Conservation (phyloP, 2,329 filamentous ascomycete genomes). For the Penicillium sp. region DNA sequence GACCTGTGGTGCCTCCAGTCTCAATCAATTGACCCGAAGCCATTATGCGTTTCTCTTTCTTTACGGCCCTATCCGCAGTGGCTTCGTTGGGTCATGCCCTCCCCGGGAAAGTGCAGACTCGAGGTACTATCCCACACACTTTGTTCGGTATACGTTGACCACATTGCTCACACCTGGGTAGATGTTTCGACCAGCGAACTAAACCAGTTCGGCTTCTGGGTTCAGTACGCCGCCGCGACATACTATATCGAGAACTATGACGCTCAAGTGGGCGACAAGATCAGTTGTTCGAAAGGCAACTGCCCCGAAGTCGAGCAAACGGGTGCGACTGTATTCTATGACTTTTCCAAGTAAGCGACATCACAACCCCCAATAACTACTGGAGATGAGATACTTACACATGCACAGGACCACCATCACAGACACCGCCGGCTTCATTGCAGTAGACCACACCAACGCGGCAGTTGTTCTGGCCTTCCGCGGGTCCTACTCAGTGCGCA, state of each 20-base stretch:
- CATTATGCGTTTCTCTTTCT: slow-evolving; percentile 12
- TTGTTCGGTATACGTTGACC: not conserved
- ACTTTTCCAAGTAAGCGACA: slow-evolving; percentile 40
- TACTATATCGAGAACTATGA: slow-evolving; percentile 44
- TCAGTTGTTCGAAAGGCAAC: slow-evolving; percentile 38
- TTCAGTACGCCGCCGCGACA: slow-evolving; percentile 44
- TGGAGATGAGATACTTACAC: not conserved
- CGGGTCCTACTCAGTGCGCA: slow-evolving; percentile 30
- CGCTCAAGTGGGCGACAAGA: slow-evolving; percentile 30
- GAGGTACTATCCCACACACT: slow-evolving; percentile 7
- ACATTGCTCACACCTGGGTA: slow-evolving; percentile 2
- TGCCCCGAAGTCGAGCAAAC: slow-evolving; percentile 38
- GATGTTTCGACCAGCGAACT: slow-evolving; percentile 11
- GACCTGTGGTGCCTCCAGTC: not conserved
- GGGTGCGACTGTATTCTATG: slow-evolving; percentile 30
- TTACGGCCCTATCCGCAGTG: slow-evolving; percentile 7
- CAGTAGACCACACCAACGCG: slow-evolving; percentile 40
- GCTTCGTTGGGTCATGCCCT: slow-evolving; percentile 7
- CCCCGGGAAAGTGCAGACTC: slow-evolving; percentile 6
- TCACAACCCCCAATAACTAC: not conserved
- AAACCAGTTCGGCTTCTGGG: slow-evolving; percentile 37
- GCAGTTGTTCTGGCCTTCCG: slow-evolving; percentile 33
- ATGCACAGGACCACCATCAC: slow-evolving; percentile 16
- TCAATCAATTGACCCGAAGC: not conserved
- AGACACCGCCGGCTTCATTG: slow-evolving; percentile 44